Conservation (phyloP, 176 grass and related monocot species). For the Carex parvula region DNA sequence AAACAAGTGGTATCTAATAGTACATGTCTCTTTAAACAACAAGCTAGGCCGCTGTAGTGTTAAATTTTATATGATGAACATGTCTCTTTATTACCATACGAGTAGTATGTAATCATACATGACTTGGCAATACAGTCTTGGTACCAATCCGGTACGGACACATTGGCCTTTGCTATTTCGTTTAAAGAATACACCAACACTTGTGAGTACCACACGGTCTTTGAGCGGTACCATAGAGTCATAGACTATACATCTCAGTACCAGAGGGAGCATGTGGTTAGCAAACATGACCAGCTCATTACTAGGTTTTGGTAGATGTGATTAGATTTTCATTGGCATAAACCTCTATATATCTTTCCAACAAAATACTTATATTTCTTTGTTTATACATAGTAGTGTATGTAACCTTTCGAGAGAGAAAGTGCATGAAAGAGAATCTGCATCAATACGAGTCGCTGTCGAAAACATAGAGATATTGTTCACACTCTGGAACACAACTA, state of each 20-base stretch:
- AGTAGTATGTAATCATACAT: neutral
- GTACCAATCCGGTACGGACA: neutral
- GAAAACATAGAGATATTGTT: slow-evolving; percentile 56
- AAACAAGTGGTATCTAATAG: neutral
- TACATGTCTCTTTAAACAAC: neutral
- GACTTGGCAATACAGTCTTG: neutral
- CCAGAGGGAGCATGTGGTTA: neutral
- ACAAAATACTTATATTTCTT: slow-evolving; percentile 6
- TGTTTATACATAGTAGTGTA: slow-evolving; percentile 29
- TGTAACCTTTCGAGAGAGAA: slow-evolving; percentile 31
- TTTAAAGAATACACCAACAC: neutral
- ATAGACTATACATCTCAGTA: neutral
- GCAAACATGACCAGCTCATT: neutral
- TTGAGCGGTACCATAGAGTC: neutral
- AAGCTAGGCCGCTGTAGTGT: neutral
- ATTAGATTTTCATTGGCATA: neutral
- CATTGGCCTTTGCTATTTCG: neutral
- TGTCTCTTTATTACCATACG: neutral
- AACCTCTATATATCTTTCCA: slow-evolving; percentile 19
- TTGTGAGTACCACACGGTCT: neutral
- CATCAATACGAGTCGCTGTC: slow-evolving; percentile 48
- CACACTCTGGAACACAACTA: slow-evolving; percentile 60
- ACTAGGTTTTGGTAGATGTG: neutral
- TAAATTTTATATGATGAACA: neutral
- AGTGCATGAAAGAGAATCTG: slow-evolving; percentile 39